Conservation (phyloP, 176 grass and related monocot genomes). For the Cocos nucifera region DNA sequence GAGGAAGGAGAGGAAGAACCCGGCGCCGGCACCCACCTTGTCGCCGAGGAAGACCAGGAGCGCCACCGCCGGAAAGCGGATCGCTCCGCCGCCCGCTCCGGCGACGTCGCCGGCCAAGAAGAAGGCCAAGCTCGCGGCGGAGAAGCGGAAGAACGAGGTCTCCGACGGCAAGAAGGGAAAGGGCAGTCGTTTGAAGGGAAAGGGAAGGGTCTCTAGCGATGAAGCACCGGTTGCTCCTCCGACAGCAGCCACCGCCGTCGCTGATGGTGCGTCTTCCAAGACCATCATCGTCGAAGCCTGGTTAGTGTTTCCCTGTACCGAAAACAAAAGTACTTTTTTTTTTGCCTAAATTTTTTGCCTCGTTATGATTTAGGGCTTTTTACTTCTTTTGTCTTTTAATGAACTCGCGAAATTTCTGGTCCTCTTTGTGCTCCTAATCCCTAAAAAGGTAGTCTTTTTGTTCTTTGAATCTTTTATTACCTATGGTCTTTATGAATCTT, state of each 20-base stretch:
- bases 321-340: too few relatives aligned
- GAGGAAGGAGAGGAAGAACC: slow-evolving; percentile 20
- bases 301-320: slow-evolving; percentile 5
- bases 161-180: slow-evolving; percentile 2
- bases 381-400: too few relatives aligned
- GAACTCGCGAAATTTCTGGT: too few relatives aligned
- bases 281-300: slow-evolving; percentile 40
- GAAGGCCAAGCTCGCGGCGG: background rate
- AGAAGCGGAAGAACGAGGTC: background rate
- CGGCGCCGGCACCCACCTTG: slow-evolving; percentile 1
- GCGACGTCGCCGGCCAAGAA: slow-evolving; percentile 10
- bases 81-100: background rate
- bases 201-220: background rate
- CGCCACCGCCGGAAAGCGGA: slow-evolving; percentile 24
- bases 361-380: too few relatives aligned
- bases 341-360: too few relatives aligned
- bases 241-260: background rate
- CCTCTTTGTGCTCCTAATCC: too few relatives aligned
- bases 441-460: background rate
- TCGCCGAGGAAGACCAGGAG: slow-evolving; percentile 39
- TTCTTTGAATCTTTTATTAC: background rate
- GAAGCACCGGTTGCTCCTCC: slow-evolving; percentile 1
- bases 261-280: slow-evolving; percentile 4
- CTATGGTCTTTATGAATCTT: background rate
- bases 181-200: background rate